Evolutionary conservation across 2,329 filamentous ascomycete genomes (phyloP).

Genomic region (Ophiocordyceps camponoti-saundersi): DNA sequence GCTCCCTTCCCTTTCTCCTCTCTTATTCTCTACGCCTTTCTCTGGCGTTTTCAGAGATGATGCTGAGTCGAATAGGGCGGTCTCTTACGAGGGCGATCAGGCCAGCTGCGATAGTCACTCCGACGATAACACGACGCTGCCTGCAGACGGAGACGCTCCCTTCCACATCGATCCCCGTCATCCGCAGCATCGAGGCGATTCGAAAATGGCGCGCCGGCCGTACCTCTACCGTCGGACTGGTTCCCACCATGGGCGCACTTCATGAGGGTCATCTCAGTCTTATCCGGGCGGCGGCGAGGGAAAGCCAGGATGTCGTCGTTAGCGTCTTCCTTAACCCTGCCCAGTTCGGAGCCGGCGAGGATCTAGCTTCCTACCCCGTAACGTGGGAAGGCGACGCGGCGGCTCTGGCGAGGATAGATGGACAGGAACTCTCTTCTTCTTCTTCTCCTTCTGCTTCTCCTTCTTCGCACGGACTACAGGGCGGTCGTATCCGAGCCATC

Average conservation of each 20-base stretch:
- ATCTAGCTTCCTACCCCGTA: conserved; percentile 74
- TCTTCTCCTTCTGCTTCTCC: no score
- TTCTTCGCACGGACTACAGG: no score
- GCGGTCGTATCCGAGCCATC: conserved; percentile 55
- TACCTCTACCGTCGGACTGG: conserved; percentile 57
- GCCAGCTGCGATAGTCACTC: background rate
- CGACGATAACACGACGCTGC: background rate
- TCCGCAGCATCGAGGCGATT: conserved; percentile 57
- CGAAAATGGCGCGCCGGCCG: conserved; percentile 44
- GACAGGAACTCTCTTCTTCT: conserved; percentile 48
- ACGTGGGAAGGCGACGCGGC: conserved; percentile 69
- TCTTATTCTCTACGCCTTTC: no score
- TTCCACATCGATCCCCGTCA: conserved; percentile 46
- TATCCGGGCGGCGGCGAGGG: conserved; percentile 64
- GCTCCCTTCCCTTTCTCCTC: no score
- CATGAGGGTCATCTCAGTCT: conserved; percentile 80
- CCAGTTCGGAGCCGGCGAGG: conserved; percentile 82
- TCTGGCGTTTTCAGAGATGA: background rate
- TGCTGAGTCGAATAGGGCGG: background rate
- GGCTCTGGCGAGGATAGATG: conserved; percentile 50
- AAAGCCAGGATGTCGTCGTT: conserved; percentile 77
- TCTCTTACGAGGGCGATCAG: background rate
- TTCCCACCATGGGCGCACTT: conserved; percentile 97
- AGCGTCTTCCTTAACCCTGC: conserved; percentile 94
- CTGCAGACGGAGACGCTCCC: conserved; percentile 27